Evolutionary conservation across 495 filamentous ascomycete genomes (phyloP), one percentile per base, ranked within the genome.

Genomic region (Penicillium pulvis): DNA sequence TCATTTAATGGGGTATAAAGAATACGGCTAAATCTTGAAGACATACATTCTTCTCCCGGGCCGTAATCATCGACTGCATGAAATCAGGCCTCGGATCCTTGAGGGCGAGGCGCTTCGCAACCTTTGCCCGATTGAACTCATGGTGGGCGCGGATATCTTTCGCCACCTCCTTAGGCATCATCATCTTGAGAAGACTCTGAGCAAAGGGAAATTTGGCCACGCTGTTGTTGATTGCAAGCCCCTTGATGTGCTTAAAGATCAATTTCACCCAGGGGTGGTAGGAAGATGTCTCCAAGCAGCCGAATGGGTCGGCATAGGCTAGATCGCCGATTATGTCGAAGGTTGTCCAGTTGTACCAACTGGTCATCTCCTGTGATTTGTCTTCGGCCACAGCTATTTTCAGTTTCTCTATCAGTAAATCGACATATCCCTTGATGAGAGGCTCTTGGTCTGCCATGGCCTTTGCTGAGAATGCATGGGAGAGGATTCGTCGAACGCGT

Each of bases 311-410:
- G 0, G 83, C 83, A 56, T 85, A 84, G 10, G 80, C 74, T 16
- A 87, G 67, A 55, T 85, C 79, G 3, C 84, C 81, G 11, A 83
- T 81, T 8, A 86, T 67, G 53, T 85, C 84, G 57, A 86, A 86
- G 0, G 83, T 83, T 2, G 71, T 75, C 62, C 74, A 83, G 49
- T 83, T 83, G 56, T 75, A 81, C 83, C 83, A 85, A 49, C 51
- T 63, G 16, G 64, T 69, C 16, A 81, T 64, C 42, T 81, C 59
- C 17, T 71, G 53, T 3, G 60, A 51, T 9, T 55, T 45, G 16
- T 48, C 31, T 65, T 49, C 20, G 9, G 10, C 35, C 12, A 12
- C 35, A 11, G 35, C 12, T 11, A 16, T 39, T 4, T 11, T 39
- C 35, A 81, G 64, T 35, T 72, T 69, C 10, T 68, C 50, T 0